Evolutionary conservation across 2,329 filamentous ascomycete species (phyloP).

Genomic region (Diaporthe sp.): DNA sequence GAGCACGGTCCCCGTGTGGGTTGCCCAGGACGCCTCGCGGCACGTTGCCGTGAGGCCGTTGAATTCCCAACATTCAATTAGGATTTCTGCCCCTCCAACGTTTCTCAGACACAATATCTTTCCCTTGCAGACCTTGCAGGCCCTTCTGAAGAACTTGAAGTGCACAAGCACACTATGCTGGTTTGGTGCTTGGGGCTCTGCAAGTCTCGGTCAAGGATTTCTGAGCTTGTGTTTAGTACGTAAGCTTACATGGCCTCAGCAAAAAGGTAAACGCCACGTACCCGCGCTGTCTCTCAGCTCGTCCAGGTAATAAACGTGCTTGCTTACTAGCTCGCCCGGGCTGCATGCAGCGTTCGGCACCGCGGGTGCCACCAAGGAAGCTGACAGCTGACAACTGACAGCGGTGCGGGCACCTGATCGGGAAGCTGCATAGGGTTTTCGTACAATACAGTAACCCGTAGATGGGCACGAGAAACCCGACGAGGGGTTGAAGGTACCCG

Average conservation of each 20-base stretch:
- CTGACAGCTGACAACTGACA: constrained; percentile 26
- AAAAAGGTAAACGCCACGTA: constrained; percentile 5
- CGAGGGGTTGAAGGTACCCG: background rate
- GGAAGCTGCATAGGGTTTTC: constrained; percentile 2
- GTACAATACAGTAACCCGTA: background rate
- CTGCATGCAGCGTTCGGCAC: constrained; percentile 31
- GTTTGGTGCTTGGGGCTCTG: background rate
- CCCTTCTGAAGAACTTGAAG: background rate
- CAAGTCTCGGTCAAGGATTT: constrained; percentile 24
- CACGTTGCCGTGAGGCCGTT: constrained; percentile 28
- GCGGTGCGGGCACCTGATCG: constrained; percentile 1
- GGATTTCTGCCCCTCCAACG: background rate
- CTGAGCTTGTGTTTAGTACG: background rate
- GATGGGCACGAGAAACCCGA: background rate
- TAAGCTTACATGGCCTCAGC: constrained; percentile 31
- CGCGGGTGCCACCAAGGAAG: background rate
- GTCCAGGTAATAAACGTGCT: background rate
- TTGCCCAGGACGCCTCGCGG: constrained; percentile 16
- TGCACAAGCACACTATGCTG: background rate
- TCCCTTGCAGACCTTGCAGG: background rate
- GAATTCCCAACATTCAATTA: background rate
- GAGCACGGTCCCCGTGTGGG: constrained; percentile 15
- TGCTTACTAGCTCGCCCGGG: background rate
- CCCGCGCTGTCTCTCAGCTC: background rate
- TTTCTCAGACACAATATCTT: background rate